phyloP scores from a whole-genome alignment of 768 basidiomycete genomes.

The Mycena rebaudengoi region DNA sequence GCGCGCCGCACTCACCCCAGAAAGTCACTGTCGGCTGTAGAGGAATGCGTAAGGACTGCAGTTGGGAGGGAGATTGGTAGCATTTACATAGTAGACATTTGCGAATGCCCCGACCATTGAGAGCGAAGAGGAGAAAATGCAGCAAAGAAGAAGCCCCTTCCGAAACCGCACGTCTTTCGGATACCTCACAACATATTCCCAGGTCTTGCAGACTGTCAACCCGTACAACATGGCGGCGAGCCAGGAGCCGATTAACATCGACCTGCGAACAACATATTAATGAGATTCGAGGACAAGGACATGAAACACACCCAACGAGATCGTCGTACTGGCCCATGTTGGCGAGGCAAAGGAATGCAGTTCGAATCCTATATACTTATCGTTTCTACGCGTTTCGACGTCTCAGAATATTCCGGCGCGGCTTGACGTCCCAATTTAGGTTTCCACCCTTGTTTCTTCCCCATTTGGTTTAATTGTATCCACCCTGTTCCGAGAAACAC shows the following conservation, averaged over 20 bases:
- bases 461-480: too few relatives aligned
- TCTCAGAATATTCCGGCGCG: too few relatives aligned
- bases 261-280: neutral
- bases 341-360: conserved; percentile 1
- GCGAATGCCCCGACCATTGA: neutral
- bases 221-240: neutral
- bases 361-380: neutral
- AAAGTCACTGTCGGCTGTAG: neutral
- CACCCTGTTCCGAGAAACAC: too few relatives aligned
- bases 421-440: too few relatives aligned
- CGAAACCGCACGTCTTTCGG: neutral
- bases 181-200: neutral
- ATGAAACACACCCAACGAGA: neutral
- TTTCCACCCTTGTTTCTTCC: too few relatives aligned
- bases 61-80: neutral
- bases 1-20: neutral
- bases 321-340: neutral
- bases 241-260: neutral
- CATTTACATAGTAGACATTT: neutral
- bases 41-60: neutral
- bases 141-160: neutral
- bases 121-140: neutral
- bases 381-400: too few relatives aligned
- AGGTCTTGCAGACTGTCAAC: neutral
- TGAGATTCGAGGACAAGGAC: neutral